Conservation (phyloP, 768 basidiomycete genomes). For the Boletus vinaceobasis region DNA sequence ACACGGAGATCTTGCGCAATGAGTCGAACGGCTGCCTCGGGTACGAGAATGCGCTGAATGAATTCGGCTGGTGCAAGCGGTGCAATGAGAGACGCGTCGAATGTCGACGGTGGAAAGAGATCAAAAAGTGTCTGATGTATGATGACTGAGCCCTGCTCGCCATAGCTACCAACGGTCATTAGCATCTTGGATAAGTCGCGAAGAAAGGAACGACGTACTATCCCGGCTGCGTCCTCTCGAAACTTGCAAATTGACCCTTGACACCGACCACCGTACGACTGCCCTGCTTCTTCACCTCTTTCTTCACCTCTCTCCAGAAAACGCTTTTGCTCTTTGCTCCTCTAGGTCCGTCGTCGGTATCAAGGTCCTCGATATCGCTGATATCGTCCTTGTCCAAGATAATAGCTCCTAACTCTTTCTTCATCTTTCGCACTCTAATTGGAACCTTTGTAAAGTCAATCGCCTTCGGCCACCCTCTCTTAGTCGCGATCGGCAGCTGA, state of each 20-base stretch:
- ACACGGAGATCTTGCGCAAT: constrained; percentile 72
- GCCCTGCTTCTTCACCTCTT: constrained; percentile 62
- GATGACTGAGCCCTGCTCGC: constrained; percentile 78
- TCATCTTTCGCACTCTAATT: constrained; percentile 52
- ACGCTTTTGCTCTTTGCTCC: constrained; percentile 42
- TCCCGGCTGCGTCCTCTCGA: constrained; percentile 82
- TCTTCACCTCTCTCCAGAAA: constrained; percentile 69
- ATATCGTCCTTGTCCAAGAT: constrained; percentile 43
- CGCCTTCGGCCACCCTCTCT: constrained; percentile 70
- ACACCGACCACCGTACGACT: constrained; percentile 63
- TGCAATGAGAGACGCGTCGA: constrained; percentile 49
- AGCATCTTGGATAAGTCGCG: background rate
- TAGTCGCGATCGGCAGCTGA: constrained; percentile 67
- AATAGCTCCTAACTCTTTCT: constrained; percentile 43
- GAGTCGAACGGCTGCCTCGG: constrained; percentile 79
- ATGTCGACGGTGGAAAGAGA: constrained; percentile 63
- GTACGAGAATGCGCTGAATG: constrained; percentile 81
- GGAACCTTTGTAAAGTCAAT: constrained; percentile 63
- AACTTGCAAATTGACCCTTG: constrained; percentile 71
- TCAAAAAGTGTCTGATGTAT: constrained; percentile 74
- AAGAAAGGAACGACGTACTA: constrained; percentile 57
- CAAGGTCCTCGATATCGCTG: constrained; percentile 19
- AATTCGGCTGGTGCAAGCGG: constrained; percentile 77
- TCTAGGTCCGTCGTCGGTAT: background rate
- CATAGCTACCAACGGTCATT: constrained; percentile 55